Percentiles rank a stretch among this genome's conserved stretches.
Evolutionary conservation across 2,329 filamentous ascomycete species (phyloP).

Genomic region (Trichoderma citrinoviride): DNA sequence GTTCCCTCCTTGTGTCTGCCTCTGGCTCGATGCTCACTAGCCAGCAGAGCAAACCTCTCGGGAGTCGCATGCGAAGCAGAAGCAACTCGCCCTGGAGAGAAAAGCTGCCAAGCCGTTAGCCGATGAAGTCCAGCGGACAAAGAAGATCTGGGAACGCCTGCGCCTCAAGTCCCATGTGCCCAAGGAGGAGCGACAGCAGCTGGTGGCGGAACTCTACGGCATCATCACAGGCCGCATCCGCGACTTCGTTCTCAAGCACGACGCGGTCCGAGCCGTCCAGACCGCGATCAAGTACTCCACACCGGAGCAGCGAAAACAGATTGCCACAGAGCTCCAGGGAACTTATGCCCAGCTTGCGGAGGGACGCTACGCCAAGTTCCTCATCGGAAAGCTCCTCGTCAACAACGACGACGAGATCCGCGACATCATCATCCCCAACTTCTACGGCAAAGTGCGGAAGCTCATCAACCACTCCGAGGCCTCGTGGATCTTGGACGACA

Average conservation of each 20-base stretch:
- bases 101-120: constrained; percentile 91
- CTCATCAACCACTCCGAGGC: constrained; percentile 95
- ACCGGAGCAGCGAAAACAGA: constrained; percentile 76
- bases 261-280: constrained; percentile 93
- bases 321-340: constrained; percentile 81
- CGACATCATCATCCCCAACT: constrained; percentile 87
- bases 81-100: constrained; percentile 79
- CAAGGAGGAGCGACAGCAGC: constrained; percentile 78
- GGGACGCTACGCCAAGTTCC: constrained; percentile 95
- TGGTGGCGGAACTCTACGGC: constrained; percentile 84
- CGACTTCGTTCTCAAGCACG: constrained; percentile 98
- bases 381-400: constrained; percentile 94
- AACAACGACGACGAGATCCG: constrained; percentile 84
- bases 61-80: constrained; percentile 92
- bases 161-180: constrained; percentile 92
- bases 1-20: constrained; percentile 4
- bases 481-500: constrained; percentile 96
- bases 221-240: constrained; percentile 90
- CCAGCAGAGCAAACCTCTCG: constrained; percentile 57
- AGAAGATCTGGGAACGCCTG: constrained; percentile 95
- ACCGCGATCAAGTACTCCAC: constrained; percentile 96
- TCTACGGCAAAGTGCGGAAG: constrained; percentile 89
- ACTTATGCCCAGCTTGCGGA: constrained; percentile 83
- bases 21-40: not conserved
- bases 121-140: constrained; percentile 81